Conservation (phyloP, 192 early-diverging fungal species). For the Backusella sp. region DNA sequence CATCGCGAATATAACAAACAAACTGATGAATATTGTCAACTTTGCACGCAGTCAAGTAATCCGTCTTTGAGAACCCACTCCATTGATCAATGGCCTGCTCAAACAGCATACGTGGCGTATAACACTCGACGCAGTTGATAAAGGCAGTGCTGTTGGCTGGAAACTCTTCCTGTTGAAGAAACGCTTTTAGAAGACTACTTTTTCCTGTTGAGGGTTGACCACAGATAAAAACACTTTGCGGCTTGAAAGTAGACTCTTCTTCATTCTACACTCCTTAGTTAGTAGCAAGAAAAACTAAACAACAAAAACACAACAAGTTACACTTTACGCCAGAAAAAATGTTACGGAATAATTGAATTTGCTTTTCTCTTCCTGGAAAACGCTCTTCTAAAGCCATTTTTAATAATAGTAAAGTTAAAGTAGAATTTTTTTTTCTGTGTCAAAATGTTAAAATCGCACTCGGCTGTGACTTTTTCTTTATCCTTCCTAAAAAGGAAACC, state of each 20-base stretch:
- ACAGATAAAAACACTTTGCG: conserved; percentile 42
- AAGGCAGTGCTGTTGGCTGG: conserved; percentile 36
- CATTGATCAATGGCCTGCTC: conserved; percentile 74
- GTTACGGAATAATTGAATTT: background rate
- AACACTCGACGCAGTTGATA: conserved; percentile 76
- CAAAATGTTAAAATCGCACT: background rate
- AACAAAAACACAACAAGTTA: background rate
- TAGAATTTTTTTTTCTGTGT: background rate
- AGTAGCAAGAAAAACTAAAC: background rate
- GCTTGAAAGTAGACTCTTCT: background rate
- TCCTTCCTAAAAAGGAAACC: background rate
- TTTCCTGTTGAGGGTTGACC: conserved; percentile 53
- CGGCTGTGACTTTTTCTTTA: background rate
- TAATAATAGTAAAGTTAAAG: background rate
- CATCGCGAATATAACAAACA: conserved; percentile 42
- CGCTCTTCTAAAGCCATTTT: background rate
- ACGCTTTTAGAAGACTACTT: conserved; percentile 38
- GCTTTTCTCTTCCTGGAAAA: conserved; percentile 14
- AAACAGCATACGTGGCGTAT: conserved; percentile 74
- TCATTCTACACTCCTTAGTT: background rate
- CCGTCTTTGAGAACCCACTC: conserved; percentile 47
- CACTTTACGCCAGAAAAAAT: conserved; percentile 3
- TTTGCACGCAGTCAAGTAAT: conserved; percentile 45
- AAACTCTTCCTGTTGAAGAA: conserved; percentile 18
- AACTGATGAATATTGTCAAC: conserved; percentile 77